Evolutionary conservation across 1,284 basidiomycete species (phyloP).

Genomic region (Wallemia mellicola): DNA sequence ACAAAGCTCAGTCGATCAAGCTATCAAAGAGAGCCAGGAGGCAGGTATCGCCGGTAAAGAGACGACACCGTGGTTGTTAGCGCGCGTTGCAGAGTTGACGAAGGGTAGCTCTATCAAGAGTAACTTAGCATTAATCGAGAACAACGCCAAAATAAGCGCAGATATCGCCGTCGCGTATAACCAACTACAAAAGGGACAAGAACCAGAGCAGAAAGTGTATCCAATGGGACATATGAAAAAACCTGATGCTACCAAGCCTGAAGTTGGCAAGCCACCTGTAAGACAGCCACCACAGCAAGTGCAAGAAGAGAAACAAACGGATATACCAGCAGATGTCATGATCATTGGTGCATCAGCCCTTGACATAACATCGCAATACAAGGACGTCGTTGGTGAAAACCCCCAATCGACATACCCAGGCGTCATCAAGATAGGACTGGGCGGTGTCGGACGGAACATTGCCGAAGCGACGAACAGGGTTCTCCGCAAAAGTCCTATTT

Average conservation of each 20-base stretch:
- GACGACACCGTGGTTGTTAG: neutral
- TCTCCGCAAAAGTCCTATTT: neutral
- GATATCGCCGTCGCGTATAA: neutral
- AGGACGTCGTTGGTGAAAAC: neutral
- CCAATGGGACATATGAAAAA: neutral
- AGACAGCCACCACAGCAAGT: too few relatives aligned
- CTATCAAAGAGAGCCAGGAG: neutral
- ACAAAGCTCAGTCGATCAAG: neutral
- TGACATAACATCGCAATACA: neutral
- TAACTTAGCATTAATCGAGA: neutral
- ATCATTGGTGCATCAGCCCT: neutral
- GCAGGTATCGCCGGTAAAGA: neutral
- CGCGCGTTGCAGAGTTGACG: neutral
- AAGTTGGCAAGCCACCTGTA: neutral
- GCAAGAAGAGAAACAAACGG: neutral
- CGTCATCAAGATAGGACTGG: neutral
- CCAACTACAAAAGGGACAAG: neutral
- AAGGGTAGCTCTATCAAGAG: neutral
- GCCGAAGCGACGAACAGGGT: neutral
- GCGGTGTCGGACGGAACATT: neutral
- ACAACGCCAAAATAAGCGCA: neutral
- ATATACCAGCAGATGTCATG: neutral
- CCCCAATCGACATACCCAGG: neutral
- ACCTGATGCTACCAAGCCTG: neutral
- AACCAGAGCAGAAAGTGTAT: neutral